Evolutionary conservation across 495 filamentous ascomycete genomes (phyloP).

Genomic region (Barbatosphaeria neglecta): DNA sequence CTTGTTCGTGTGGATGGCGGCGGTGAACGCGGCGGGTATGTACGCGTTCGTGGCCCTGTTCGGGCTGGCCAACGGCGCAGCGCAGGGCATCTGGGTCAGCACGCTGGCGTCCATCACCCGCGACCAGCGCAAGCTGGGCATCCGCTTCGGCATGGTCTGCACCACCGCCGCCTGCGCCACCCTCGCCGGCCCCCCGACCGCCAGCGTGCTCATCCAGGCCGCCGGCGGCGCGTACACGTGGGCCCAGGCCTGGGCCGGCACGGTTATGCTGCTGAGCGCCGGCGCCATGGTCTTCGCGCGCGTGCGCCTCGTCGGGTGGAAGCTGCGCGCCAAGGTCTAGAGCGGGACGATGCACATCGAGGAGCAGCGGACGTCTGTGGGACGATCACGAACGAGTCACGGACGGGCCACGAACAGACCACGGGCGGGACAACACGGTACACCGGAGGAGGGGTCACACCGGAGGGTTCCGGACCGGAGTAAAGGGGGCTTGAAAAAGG

Average conservation of each 20-base stretch:
- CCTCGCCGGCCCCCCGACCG: slow-evolving; percentile 30
- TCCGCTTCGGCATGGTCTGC: slow-evolving; percentile 32
- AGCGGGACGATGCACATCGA: no score
- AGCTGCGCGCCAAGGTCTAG: slow-evolving; percentile 17
- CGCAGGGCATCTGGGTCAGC: slow-evolving; percentile 25
- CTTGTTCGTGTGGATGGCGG: slow-evolving; percentile 28
- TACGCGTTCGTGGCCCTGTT: slow-evolving; percentile 30
- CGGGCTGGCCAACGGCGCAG: slow-evolving; percentile 24
- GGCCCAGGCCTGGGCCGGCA: slow-evolving; percentile 31
- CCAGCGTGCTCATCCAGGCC: slow-evolving; percentile 31
- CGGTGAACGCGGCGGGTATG: slow-evolving; percentile 21
- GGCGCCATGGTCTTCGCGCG: slow-evolving; percentile 9
- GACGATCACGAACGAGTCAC: no score
- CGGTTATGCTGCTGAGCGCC: slow-evolving; percentile 17
- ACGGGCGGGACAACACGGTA: no score
- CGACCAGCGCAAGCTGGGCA: slow-evolving; percentile 31
- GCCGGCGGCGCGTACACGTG: slow-evolving; percentile 21
- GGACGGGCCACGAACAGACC: not conserved
- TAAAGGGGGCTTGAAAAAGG: no score
- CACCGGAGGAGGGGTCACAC: no score
- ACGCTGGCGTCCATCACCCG: slow-evolving; percentile 26
- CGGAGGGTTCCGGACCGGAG: no score
- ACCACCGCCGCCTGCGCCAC: slow-evolving; percentile 27
- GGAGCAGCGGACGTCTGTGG: no score
- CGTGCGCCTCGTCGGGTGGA: slow-evolving; percentile 9